Evolutionary conservation across 495 filamentous ascomycete genomes (phyloP), one percentile per base, ranked within the genome.

Genomic region (Penicillium taxi): DNA sequence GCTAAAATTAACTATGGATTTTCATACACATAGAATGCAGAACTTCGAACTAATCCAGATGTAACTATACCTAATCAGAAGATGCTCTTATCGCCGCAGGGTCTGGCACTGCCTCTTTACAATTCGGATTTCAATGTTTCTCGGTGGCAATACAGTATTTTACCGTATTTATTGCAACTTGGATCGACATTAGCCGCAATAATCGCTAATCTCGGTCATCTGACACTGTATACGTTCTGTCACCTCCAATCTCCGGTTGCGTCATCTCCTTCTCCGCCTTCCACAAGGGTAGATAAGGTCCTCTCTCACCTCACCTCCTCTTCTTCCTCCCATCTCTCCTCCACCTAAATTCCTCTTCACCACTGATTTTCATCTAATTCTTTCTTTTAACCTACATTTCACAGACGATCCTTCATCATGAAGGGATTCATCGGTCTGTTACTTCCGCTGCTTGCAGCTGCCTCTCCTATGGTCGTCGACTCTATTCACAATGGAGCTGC

Each of bases 401-500:
- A 1, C 66, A 64, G 58, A 48, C 57, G 42, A 58, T 65, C 61
- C 62, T 62, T 56, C 59, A 82, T 64, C 57, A 93, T 91, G 86
- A 86, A 78, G 70, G 78, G 75, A 66, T 48, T 80, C 59, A 40
- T 81, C 56, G 67, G 73, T 55, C 73, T 90, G 55, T 42, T 78
- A 42, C 67, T 87, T 40, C 81, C 80, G 44, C 61, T 77, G 53
- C 68, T 80, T 61, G 77, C 76, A 42, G 72, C 75, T 48, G 84
- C 86, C 32, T 83, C 85, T 34, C 89, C 90, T 45, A 66, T 84
- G 25, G 71, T 84, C 6, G 72, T 81, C 41, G 81, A 80, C 47
- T 82, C 86, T 47, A 84, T 91, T 59, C 82, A 93, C 63, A 80
- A 84, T 50, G 85, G 80, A 42, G 80, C 80, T 27, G 91, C 93